phyloP scores from a whole-genome alignment of 2,329 filamentous ascomycete genomes.

The Hypoxylon sp. region DNA sequence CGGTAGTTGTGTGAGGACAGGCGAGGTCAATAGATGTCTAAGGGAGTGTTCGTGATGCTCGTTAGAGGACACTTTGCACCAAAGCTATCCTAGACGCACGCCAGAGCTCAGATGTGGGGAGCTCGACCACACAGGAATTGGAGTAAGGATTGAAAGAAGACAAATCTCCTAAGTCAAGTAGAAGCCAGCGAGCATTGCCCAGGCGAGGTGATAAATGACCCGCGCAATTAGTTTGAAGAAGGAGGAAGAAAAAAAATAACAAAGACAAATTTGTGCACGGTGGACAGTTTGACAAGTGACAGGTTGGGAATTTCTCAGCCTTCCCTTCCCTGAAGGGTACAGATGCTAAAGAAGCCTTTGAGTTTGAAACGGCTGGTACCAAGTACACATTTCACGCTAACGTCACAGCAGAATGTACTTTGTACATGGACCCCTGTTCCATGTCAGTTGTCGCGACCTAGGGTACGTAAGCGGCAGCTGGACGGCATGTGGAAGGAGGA shows the following conservation, averaged over 20 bases:
- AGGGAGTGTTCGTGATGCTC: slow-evolving; percentile 28
- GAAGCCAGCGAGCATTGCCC: slow-evolving; percentile 54
- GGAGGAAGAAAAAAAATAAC: slow-evolving; percentile 21
- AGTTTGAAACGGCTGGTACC: slow-evolving; percentile 35
- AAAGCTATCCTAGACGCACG: slow-evolving; percentile 36
- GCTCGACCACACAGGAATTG: slow-evolving; percentile 38
- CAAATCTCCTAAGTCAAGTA: slow-evolving; percentile 23
- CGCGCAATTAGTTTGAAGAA: slow-evolving; percentile 18
- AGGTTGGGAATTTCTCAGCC: slow-evolving; percentile 17
- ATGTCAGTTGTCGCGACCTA: slow-evolving; percentile 12
- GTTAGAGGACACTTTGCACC: slow-evolving; percentile 53
- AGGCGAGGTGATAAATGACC: slow-evolving; percentile 5
- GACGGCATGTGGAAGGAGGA: slow-evolving; percentile 14
- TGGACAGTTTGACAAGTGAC: slow-evolving; percentile 22
- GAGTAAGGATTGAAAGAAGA: slow-evolving; percentile 33
- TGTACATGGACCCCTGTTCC: slow-evolving; percentile 19
- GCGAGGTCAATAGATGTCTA: slow-evolving; percentile 26
- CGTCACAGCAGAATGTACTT: slow-evolving; percentile 25
- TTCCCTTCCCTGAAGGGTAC: slow-evolving; percentile 13
- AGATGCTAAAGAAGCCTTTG: slow-evolving; percentile 5
- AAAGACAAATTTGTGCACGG: slow-evolving; percentile 23
- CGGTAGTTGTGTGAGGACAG: slow-evolving; percentile 8
- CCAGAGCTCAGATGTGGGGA: slow-evolving; percentile 35
- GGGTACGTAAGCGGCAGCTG: slow-evolving; percentile 33
- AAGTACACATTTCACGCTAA: slow-evolving; percentile 30